Conservation (phyloP, 345 rosid genomes). For the Eucalyptus brandiana region DNA sequence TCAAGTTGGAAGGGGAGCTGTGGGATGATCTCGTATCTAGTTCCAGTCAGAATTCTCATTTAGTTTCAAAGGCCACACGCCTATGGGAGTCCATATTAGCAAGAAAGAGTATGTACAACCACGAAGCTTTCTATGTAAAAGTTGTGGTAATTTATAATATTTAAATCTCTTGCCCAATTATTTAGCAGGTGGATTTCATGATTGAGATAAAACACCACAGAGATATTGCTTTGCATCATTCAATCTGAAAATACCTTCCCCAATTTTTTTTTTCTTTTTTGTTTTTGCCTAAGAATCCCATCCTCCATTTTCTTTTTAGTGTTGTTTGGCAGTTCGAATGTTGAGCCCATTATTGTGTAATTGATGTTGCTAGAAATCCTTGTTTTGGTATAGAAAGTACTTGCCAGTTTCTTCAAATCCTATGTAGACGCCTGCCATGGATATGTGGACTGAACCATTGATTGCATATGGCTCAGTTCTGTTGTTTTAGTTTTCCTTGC, state of each 20-base stretch:
- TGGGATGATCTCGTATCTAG: slow-evolving; percentile 99
- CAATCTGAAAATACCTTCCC: background rate
- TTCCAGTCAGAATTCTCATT: slow-evolving; percentile 93
- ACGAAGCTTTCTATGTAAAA: background rate
- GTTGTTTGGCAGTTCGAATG: background rate
- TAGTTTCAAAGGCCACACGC: slow-evolving; percentile 85
- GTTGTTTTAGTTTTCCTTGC: background rate
- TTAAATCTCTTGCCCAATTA: background rate
- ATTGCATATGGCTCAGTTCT: background rate
- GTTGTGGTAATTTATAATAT: background rate
- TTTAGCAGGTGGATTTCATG: background rate
- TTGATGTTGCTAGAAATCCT: background rate
- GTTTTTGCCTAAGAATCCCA: background rate
- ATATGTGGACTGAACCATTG: background rate
- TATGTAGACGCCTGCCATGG: background rate
- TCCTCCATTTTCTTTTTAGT: background rate
- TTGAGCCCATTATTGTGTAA: background rate
- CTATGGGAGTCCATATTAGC: slow-evolving; percentile 94
- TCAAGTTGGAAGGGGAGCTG: slow-evolving; percentile 91
- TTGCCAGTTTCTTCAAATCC: background rate
- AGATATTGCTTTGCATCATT: background rate
- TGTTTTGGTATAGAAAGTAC: background rate
- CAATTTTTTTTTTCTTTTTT: background rate
- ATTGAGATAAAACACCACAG: background rate
- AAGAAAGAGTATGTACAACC: slow-evolving; percentile 60